A percentile compares a stretch with the other conserved stretches of the same genome.
These are phyloP conservation scores for Chlamydomonas sphaeroides DNA, from an alignment of 139 green algal genomes.

Conservation along the genomic window DNA sequence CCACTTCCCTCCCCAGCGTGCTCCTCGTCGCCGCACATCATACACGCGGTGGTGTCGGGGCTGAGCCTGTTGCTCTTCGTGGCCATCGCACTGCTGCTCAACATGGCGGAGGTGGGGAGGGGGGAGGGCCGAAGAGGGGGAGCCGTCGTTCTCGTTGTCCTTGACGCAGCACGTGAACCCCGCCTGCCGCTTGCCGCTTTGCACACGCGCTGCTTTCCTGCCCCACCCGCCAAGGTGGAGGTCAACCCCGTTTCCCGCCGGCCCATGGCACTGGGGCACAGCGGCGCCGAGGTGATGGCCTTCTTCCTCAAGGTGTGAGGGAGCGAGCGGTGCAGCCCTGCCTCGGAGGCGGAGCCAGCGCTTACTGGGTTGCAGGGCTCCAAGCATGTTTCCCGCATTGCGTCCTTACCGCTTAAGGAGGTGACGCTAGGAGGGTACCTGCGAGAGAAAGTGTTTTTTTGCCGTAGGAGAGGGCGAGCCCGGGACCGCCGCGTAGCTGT, in stretches of 20 bases:
- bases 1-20: not conserved
- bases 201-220: not conserved
- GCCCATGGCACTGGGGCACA: slow-evolving; percentile 22
- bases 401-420: too few species aligned
- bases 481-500: too few species aligned
- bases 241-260: slow-evolving; percentile 4
- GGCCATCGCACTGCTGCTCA: slow-evolving; percentile 15
- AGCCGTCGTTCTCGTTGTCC: not conserved
- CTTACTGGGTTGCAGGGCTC: too few species aligned
- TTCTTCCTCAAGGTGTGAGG: slow-evolving; percentile 32
- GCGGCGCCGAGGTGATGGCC: slow-evolving; percentile 16
- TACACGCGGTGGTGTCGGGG: slow-evolving; percentile 8
- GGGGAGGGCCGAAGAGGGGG: too few species aligned
- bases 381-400: too few species aligned
- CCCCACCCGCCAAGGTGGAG: not conserved
- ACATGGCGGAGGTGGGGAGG: slow-evolving; percentile 39
- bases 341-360: too few species aligned
- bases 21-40: not conserved
- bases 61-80: slow-evolving; percentile 13
- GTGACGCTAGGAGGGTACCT: too few species aligned
- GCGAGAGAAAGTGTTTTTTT: too few species aligned
- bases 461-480: too few species aligned
- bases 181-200: not conserved
- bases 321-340: too few species aligned
- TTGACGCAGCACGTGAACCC: too few species aligned